These are phyloP conservation scores for Lactarius deliciosus DNA, from an alignment of 768 basidiomycete genomes.

Conservation along the genomic window DNA sequence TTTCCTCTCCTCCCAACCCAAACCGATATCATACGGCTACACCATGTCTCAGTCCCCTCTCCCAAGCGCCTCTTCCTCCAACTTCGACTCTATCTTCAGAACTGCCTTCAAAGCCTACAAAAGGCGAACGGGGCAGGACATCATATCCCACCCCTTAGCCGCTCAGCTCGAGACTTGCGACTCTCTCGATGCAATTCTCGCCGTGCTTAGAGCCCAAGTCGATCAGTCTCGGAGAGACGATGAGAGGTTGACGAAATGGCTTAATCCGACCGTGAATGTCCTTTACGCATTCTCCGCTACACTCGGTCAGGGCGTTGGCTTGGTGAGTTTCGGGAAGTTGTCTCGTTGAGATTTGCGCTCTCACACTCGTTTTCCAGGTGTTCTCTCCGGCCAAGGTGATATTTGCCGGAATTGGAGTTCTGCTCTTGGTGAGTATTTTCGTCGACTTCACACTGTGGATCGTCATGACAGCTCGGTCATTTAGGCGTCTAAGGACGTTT, in stretches of 20 bases:
- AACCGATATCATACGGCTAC: no score
- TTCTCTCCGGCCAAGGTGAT: background rate
- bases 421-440: background rate
- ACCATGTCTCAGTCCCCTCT: background rate
- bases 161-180: no score
- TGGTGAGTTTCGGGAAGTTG: background rate
- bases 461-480: background rate
- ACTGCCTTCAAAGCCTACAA: background rate
- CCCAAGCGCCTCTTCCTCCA: background rate
- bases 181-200: no score
- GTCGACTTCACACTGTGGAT: no score
- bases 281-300: background rate
- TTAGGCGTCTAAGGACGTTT: background rate
- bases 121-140: background rate
- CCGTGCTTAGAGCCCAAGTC: no score
- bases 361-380: background rate
- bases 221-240: no score
- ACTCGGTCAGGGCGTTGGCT: background rate
- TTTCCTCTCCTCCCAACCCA: no score
- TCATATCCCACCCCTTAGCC: background rate
- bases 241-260: background rate
- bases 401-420: background rate
- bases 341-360: background rate
- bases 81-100: background rate
- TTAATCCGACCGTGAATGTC: background rate